Evolutionary conservation across 768 basidiomycete genomes (phyloP).

Genomic region (Auricularia cornea): DNA sequence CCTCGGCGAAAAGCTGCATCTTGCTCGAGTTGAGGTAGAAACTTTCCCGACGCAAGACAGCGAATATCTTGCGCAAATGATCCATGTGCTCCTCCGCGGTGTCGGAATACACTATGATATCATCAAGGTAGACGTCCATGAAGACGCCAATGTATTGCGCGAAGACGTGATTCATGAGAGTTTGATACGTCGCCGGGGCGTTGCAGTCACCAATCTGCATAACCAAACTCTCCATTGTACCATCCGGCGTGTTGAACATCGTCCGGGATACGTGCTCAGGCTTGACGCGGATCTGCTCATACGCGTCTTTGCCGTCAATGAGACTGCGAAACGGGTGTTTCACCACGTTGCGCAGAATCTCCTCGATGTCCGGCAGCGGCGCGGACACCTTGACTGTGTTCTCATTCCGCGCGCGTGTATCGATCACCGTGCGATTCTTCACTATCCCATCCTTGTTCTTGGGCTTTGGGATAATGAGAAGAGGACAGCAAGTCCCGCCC

Average conservation of each 20-base stretch:
- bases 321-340: slow-evolving; percentile 4
- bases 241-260: slow-evolving; percentile 11
- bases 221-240: slow-evolving; percentile 14
- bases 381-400: slow-evolving; percentile 5
- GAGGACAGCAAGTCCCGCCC: neutral
- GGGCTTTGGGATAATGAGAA: slow-evolving; percentile 1
- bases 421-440: slow-evolving; percentile 1
- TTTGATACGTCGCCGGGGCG: slow-evolving; percentile 13
- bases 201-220: slow-evolving; percentile 17
- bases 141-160: slow-evolving; percentile 11
- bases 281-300: slow-evolving; percentile 12
- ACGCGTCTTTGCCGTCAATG: slow-evolving; percentile 12
- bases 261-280: slow-evolving; percentile 12
- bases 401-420: slow-evolving; percentile 3
- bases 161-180: slow-evolving; percentile 13
- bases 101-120: slow-evolving; percentile 21
- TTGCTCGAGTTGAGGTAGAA: slow-evolving; percentile 9
- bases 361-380: slow-evolving; percentile 3
- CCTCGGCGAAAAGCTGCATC: slow-evolving; percentile 7
- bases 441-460: neutral
- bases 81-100: slow-evolving; percentile 25
- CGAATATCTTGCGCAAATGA: slow-evolving; percentile 8
- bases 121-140: slow-evolving; percentile 15
- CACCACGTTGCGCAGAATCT: slow-evolving; percentile 2
- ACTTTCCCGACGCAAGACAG: slow-evolving; percentile 5